Evolutionary conservation across 208 protist species (phyloP).

Genomic region (Crithidia expoeki): DNA sequence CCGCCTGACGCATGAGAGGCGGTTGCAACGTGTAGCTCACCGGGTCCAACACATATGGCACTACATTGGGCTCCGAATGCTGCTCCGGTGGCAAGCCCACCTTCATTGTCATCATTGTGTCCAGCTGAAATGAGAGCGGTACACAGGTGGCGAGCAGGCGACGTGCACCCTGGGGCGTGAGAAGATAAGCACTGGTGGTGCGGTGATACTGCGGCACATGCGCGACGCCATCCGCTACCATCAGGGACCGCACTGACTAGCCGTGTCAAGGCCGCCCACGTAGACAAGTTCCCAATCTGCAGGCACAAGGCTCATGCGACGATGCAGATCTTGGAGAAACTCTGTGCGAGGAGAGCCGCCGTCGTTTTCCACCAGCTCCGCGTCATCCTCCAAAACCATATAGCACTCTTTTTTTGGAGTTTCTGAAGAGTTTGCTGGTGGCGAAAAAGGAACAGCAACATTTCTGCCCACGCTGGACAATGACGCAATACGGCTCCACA

Average conservation of each 20-base stretch:
- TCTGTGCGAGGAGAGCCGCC: neutral
- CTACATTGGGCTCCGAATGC: neutral
- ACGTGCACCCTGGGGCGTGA: conserved; percentile 65
- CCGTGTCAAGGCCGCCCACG: conserved; percentile 85
- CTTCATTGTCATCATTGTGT: conserved; percentile 87
- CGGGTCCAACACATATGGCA: conserved; percentile 59
- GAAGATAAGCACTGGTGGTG: conserved; percentile 82
- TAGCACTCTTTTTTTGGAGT: conserved; percentile 21
- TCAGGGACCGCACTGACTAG: conserved; percentile 35
- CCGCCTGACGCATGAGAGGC: conserved; percentile 68
- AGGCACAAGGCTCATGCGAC: conserved; percentile 42
- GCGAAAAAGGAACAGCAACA: neutral
- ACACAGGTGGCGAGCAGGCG: conserved; percentile 60
- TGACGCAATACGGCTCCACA: conserved; percentile 75
- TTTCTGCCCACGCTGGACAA: conserved; percentile 9
- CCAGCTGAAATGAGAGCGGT: conserved; percentile 83
- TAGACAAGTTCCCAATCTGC: conserved; percentile 83
- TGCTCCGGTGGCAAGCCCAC: conserved; percentile 18
- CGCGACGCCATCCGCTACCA: conserved; percentile 45
- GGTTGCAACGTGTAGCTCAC: conserved; percentile 86
- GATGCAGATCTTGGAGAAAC: conserved; percentile 47
- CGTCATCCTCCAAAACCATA: conserved; percentile 68
- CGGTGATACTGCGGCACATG: conserved; percentile 85
- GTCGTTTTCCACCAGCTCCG: conserved; percentile 36
- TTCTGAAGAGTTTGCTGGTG: neutral